These are phyloP conservation scores for Bolboschoenus planiculmis DNA, from an alignment of 176 grass and related monocot species.

Conservation along the genomic window DNA sequence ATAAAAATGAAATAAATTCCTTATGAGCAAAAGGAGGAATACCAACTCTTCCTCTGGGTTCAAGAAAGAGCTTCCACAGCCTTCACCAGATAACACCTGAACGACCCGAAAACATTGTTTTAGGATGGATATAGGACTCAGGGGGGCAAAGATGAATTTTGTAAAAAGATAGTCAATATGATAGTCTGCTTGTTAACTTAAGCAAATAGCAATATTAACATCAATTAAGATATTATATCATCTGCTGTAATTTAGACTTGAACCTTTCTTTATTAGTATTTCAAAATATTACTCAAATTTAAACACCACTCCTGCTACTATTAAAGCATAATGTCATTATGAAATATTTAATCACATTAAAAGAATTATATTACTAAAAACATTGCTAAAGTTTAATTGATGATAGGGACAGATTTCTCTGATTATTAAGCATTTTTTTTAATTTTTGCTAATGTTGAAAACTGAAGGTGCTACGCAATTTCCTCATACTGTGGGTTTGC, in stretches of 20 bases:
- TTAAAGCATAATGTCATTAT: neutral
- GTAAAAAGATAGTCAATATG: neutral
- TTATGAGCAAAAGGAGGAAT: conserved; percentile 20
- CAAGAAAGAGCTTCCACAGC: conserved; percentile 53
- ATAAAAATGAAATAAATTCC: conserved; percentile 16
- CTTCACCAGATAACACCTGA: conserved; percentile 76
- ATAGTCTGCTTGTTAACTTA: neutral
- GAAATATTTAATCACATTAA: neutral
- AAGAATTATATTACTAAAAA: neutral
- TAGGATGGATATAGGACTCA: neutral
- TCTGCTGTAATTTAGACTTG: neutral
- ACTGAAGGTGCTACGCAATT: neutral
- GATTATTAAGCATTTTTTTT: no score
- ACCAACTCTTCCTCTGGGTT: conserved; percentile 78
- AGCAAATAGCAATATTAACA: neutral
- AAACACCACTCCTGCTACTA: neutral
- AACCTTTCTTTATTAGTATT: neutral
- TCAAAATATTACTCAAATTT: neutral
- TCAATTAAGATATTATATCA: neutral
- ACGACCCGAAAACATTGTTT: conserved; percentile 17
- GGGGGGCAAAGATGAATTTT: neutral
- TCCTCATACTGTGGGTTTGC: neutral
- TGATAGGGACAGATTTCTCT: neutral
- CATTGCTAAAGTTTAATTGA: neutral
- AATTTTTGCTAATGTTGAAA: neutral